phyloP scores from a whole-genome alignment of 2,329 filamentous ascomycete genomes.

The Westerdykella aurantiaca region DNA sequence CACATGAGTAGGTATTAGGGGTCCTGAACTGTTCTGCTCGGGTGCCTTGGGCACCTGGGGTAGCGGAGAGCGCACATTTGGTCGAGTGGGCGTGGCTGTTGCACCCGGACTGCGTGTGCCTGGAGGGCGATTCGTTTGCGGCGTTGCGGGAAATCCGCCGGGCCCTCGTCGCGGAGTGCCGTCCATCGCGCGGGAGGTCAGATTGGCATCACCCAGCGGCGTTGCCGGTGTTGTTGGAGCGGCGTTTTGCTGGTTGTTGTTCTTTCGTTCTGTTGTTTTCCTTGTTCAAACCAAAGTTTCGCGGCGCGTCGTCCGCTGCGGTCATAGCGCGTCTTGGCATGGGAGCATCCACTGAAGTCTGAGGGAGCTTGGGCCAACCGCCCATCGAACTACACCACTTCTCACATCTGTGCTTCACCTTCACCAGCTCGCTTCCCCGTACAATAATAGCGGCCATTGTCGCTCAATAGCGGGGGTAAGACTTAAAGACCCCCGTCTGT shows the following conservation, averaged over 20 bases:
- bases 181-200: slow-evolving; percentile 63
- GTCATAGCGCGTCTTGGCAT: not conserved
- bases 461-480: too few relatives aligned
- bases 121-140: slow-evolving; percentile 43
- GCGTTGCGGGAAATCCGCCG: slow-evolving; percentile 69
- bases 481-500: too few relatives aligned
- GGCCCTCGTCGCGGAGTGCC: slow-evolving; percentile 78
- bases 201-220: slow-evolving; percentile 11
- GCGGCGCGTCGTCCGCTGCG: slow-evolving; percentile 14
- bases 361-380: too few relatives aligned
- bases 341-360: too few relatives aligned
- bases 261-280: slow-evolving; percentile 8
- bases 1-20: slow-evolving; percentile 73
- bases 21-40: slow-evolving; percentile 37
- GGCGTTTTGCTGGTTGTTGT: not conserved
- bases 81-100: slow-evolving; percentile 15
- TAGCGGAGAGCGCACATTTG: slow-evolving; percentile 32
- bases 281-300: slow-evolving; percentile 26
- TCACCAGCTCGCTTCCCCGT: too few relatives aligned
- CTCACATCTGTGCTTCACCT: too few relatives aligned
- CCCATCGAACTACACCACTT: too few relatives aligned
- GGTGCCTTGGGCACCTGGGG: slow-evolving; percentile 28
- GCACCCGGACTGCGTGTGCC: slow-evolving; percentile 19
- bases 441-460: too few relatives aligned
- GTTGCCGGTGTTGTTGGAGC: slow-evolving; percentile 11